These are phyloP conservation scores for Paraurostyla sp. DNA, from an alignment of 73 alveolate genomes.

Conservation along the genomic window DNA sequence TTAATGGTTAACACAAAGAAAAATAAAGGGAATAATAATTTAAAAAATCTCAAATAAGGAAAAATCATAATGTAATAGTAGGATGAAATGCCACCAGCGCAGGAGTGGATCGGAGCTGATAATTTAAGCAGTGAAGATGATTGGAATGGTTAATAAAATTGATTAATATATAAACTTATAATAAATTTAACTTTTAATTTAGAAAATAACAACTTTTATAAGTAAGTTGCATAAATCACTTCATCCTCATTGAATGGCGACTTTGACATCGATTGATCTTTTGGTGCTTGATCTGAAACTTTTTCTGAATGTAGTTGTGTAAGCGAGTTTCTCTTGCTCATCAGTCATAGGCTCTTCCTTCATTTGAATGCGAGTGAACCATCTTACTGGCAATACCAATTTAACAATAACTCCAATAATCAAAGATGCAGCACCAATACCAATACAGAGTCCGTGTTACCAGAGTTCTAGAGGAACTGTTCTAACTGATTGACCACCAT, in stretches of 20 bases:
- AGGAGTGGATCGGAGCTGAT: not conserved
- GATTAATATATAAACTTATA: too few relatives aligned
- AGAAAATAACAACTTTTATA: too few relatives aligned
- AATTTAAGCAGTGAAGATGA: not conserved
- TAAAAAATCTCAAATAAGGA: too few relatives aligned
- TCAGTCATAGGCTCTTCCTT: conserved; percentile 55
- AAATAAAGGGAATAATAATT: too few relatives aligned
- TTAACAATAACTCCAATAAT: conserved; percentile 3
- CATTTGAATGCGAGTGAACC: conserved; percentile 26
- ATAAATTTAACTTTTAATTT: too few relatives aligned
- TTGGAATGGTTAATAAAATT: not conserved
- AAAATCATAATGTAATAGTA: not conserved
- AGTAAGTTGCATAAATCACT: too few relatives aligned
- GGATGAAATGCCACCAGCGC: not conserved
- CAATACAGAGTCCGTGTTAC: conserved; percentile 83
- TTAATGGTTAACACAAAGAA: not conserved
- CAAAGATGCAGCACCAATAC: conserved; percentile 81
- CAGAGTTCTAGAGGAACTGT: conserved; percentile 80
- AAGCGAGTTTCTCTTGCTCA: not conserved
- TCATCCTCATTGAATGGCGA: not conserved
- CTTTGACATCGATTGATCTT: not conserved
- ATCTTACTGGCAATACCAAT: not conserved
- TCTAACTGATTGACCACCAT: conserved; percentile 92
- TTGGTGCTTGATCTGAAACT: not conserved
- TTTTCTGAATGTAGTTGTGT: conserved; percentile 30